A percentile compares a stretch with the other conserved stretches of the same genome.
Evolutionary conservation across 331 rosid genomes (phyloP).

Genomic region (Rosa hybrid): DNA sequence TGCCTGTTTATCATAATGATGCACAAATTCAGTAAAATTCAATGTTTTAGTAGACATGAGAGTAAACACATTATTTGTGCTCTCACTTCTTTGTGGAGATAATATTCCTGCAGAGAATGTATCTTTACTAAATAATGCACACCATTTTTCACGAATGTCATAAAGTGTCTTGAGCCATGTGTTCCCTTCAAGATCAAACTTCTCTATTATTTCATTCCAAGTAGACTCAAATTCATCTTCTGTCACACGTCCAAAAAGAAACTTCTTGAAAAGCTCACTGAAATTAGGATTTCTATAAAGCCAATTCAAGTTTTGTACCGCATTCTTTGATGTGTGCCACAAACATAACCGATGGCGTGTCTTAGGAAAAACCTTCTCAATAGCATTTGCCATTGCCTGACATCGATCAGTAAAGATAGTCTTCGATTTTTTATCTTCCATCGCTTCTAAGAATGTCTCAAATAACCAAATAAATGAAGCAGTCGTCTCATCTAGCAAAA

Average conservation of each 20-base stretch:
- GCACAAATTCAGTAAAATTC: not conserved
- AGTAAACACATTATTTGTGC: not conserved
- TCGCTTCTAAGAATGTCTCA: no score
- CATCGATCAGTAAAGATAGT: slow-evolving; percentile 4
- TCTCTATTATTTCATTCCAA: no score
- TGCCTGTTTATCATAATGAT: not conserved
- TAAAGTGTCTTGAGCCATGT: not conserved
- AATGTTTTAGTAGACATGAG: not conserved
- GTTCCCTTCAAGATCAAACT: no score
- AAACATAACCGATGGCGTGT: slow-evolving; percentile 1
- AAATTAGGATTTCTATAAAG: no score
- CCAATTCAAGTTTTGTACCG: not conserved
- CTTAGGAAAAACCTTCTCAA: no score
- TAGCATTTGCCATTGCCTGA: slow-evolving; percentile 10
- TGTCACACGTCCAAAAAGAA: no score
- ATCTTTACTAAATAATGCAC: not conserved
- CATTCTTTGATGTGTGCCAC: slow-evolving; percentile 14
- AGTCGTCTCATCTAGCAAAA: no score
- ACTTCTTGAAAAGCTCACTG: no score
- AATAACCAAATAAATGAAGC: no score
- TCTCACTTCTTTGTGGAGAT: not conserved
- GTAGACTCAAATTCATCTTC: no score
- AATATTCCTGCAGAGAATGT: not conserved
- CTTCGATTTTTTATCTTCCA: not conserved
- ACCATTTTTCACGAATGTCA: not conserved